A percentile compares a stretch with the other conserved stretches of the same genome.
phyloP scores from a whole-genome alignment of 2,329 filamentous ascomycete genomes.

The Leptographium radiaticola region DNA sequence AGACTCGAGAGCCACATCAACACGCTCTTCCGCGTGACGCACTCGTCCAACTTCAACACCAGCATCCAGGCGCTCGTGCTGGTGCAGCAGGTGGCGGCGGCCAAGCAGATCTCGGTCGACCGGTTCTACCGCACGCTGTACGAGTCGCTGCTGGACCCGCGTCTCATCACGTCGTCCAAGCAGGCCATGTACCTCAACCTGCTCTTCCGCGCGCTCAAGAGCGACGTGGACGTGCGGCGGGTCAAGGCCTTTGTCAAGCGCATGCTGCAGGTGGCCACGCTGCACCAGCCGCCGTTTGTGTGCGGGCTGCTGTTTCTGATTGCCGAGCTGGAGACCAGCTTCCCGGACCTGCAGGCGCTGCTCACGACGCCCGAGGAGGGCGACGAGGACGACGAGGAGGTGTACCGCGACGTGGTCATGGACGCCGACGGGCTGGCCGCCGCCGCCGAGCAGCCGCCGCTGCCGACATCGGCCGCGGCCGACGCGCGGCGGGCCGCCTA shows the following conservation, averaged over 20 bases:
- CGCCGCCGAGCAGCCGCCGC: slow-evolving; percentile 23
- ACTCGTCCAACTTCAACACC: slow-evolving; percentile 98
- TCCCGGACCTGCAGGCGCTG: slow-evolving; percentile 68
- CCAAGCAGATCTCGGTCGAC: slow-evolving; percentile 71
- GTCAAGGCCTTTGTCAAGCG: slow-evolving; percentile 95
- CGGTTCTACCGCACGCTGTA: slow-evolving; percentile 93
- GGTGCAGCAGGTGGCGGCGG: slow-evolving; percentile 79
- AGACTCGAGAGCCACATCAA: slow-evolving; percentile 81
- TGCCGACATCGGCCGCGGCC: slow-evolving; percentile 10
- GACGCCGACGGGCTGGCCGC: slow-evolving; percentile 48
- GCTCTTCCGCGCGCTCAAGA: slow-evolving; percentile 75
- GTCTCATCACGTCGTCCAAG: slow-evolving; percentile 81
- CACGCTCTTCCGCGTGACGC: slow-evolving; percentile 88
- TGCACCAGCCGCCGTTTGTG: slow-evolving; percentile 87
- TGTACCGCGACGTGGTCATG: slow-evolving; percentile 34
- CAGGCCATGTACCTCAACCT: slow-evolving; percentile 92
- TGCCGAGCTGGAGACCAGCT: slow-evolving; percentile 63
- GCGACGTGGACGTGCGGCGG: slow-evolving; percentile 77
- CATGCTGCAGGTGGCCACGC: slow-evolving; percentile 69
- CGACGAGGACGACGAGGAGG: slow-evolving; percentile 59
- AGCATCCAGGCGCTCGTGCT: slow-evolving; percentile 90
- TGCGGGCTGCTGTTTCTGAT: slow-evolving; percentile 89
- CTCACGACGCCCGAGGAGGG: slow-evolving; percentile 68
- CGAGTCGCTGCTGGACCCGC: slow-evolving; percentile 84
- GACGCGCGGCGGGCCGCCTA: slow-evolving; percentile 33